phyloP scores from a whole-genome alignment of 805 yeast species.

The Pichia paraexigua region DNA sequence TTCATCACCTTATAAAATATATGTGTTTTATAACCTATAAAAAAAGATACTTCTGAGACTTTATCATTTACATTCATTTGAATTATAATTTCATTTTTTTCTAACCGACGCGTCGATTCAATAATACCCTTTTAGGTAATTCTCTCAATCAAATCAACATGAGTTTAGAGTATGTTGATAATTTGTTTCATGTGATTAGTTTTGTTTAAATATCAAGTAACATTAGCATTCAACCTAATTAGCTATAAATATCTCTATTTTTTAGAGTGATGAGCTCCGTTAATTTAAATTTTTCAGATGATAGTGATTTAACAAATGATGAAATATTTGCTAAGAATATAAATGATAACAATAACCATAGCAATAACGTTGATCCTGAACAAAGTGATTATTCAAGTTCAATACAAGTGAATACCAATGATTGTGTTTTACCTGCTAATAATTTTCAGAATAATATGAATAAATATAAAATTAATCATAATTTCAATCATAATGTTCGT shows the following conservation, averaged over 20 bases:
- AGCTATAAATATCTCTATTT: background rate
- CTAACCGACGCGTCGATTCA: background rate
- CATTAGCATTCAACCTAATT: background rate
- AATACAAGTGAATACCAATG: slow-evolving; percentile 17
- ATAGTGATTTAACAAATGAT: background rate
- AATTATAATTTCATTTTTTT: too few relatives aligned
- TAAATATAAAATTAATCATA: background rate
- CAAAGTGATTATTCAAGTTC: background rate
- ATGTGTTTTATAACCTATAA: too few relatives aligned
- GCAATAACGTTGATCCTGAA: background rate
- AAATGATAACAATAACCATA: background rate
- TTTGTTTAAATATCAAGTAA: background rate
- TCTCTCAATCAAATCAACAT: background rate
- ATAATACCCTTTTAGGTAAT: background rate
- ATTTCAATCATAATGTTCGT: background rate
- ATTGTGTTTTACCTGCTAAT: slow-evolving; percentile 12
- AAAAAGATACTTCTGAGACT: too few relatives aligned
- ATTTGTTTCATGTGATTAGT: background rate
- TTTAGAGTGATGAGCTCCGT: background rate
- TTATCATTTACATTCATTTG: too few relatives aligned
- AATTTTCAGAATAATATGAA: slow-evolving; percentile 9
- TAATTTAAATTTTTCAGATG: background rate
- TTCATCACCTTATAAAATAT: background rate
- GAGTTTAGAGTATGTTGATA: background rate
- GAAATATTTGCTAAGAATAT: background rate